phyloP scores from a whole-genome alignment of 2,329 filamentous ascomycete species.

The Capronia coronata region DNA sequence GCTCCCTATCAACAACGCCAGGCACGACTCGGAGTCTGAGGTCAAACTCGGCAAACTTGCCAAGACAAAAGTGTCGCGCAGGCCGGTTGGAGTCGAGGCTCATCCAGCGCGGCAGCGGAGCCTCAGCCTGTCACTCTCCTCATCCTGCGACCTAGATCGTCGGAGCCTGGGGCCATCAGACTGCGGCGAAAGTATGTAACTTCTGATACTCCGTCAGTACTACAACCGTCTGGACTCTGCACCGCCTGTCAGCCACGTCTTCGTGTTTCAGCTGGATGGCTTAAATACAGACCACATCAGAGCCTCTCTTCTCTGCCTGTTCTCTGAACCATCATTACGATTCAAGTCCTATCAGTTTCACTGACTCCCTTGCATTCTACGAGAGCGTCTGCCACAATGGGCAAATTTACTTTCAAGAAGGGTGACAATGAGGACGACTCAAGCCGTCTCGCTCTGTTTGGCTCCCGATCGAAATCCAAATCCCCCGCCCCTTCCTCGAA shows the following conservation, averaged over 20 bases:
- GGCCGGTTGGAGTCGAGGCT: neutral
- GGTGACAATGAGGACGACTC: slow-evolving; percentile 47
- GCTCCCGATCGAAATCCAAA: slow-evolving; percentile 50
- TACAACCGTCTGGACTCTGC: neutral
- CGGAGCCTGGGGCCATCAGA: neutral
- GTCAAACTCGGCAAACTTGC: slow-evolving; percentile 5
- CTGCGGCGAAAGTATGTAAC: neutral
- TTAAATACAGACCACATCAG: slow-evolving; percentile 6
- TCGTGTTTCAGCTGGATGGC: slow-evolving; percentile 23
- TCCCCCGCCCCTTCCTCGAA: slow-evolving; percentile 47
- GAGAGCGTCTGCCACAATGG: slow-evolving; percentile 32
- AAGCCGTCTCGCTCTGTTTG: slow-evolving; percentile 54
- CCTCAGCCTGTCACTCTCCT: too few relatives aligned
- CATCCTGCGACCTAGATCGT: too few relatives aligned
- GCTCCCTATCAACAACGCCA: neutral
- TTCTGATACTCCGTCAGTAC: neutral
- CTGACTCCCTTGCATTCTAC: neutral
- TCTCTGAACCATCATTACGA: neutral
- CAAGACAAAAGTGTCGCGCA: slow-evolving; percentile 6
- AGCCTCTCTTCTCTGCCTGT: neutral
- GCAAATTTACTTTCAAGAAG: slow-evolving; percentile 47
- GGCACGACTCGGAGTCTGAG: neutral
- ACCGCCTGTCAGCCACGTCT: slow-evolving; percentile 17
- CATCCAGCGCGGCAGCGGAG: slow-evolving; percentile 1
- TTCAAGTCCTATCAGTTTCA: neutral